Evolutionary conservation across 176 grass and related monocot genomes (phyloP), one percentile per base, ranked within the genome.

Genomic region (Oryza meridionalis): DNA sequence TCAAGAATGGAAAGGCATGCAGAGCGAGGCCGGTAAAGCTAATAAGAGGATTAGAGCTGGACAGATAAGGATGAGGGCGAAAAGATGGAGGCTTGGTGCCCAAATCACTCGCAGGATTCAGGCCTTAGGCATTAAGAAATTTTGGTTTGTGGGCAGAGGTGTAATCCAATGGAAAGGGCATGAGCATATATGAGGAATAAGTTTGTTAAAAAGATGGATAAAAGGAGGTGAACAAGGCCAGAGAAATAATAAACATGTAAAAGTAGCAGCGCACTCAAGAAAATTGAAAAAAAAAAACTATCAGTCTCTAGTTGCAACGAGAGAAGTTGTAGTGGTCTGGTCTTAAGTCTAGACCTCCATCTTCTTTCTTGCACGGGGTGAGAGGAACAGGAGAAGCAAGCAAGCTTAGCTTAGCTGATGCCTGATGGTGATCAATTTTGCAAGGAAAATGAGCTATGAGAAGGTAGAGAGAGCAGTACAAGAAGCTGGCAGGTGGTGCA

Each of bases 141-240:
- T 86, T 67, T 78, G 86, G 75, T 78, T 76, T 78, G 90, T 76
- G 86, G 86, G 85, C 76, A 40, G 86, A 87, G 68, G 88, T 96
- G 94, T 93, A 93, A 93, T 93, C 91, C 94, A 96, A 91, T 77
- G 67, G 67, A 73, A 72, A 69, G 68, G 75, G 86, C 78, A 67
- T 80, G 37, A 81, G 63, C 73, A 84, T 82, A 81, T 81, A 76
- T 72, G 11, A 35, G 65, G 80, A 82, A 91, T 89, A 87, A 73
- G 86, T 93, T 65, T 82, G 88, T 91, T 92, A 83, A 17, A 92
- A 92, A 95, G 90, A 86, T 29, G 80, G 93, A 69, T 85, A 90
- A 94, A 82, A 87, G 84, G 80, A 80, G 69, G 82, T 63, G 64
- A 90, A 86, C 38, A 69, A 84, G 73, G 14, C 44, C 37, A 37